Evolutionary conservation across 108 stramenopile genomes (phyloP), one percentile per base, ranked within the genome.

Genomic region (Epithemia pelagica): DNA sequence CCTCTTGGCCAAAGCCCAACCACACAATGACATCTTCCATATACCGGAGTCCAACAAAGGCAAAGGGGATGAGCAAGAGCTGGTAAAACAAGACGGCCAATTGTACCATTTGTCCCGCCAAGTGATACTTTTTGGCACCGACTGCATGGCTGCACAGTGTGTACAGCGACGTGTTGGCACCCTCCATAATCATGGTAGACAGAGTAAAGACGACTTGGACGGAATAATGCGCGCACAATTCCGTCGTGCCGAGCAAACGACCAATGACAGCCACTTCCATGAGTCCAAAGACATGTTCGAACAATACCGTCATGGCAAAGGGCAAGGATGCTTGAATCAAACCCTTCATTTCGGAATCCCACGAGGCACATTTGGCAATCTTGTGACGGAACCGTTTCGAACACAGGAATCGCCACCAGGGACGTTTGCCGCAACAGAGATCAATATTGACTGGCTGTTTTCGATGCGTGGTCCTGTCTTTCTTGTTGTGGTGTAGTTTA

Each of bases 81-180:
- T 61, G 18, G 31, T 83, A 85, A 18, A 74, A 61, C 7, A 85
- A 54, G 28, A 71, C 30, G 22, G 77, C 61, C 2, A 85, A n/a
- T 53, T 85, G 84, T 7, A 85, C 55, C 53, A 83, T 83, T 67
- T 85, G 72, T 20, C 87, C 87, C 8, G 80, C 75, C 25, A 85
- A 52, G 22, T 68, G 52, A 61, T 83, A 28, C 66, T 85, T 88
- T 55, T 60, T 60, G 15, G 78, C 80, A 62, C 84, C 87, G 30
- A 83, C 56, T 2, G 87, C 87, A 27, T 88, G 84, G 28, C 61
- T 61, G 61, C 37, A 52, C 23, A 68, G 28, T 15, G 57, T 30
- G 23, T 24, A 23, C 30, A 68, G 28, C 21, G 26, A 28, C 22
- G n/a, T 28, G 10, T 59, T 10, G 33, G 56, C 55, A 2, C 67